A percentile compares a stretch with the other conserved stretches of the same genome.
Conservation (phyloP, 2,329 filamentous ascomycete genomes). For the Fusarium burgessii region DNA sequence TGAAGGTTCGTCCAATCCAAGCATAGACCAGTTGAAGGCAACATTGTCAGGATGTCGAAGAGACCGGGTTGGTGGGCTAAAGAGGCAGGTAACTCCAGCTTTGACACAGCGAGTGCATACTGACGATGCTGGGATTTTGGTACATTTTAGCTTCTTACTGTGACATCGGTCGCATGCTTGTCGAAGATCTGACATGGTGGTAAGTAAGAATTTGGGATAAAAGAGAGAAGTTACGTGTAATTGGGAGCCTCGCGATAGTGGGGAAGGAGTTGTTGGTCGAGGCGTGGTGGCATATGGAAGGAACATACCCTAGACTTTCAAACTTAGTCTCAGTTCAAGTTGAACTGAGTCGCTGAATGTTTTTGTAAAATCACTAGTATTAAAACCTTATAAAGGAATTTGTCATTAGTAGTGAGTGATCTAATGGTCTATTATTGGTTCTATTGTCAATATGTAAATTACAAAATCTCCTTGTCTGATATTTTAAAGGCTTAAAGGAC, state of each 20-base stretch:
- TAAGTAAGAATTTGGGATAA: neutral
- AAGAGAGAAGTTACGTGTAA: neutral
- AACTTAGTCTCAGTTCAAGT: neutral
- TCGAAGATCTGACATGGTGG: slow-evolving; percentile 45
- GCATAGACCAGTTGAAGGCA: slow-evolving; percentile 41
- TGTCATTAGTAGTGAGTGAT: too few species aligned
- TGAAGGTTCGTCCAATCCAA: slow-evolving; percentile 22
- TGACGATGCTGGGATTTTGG: slow-evolving; percentile 52
- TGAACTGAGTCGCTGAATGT: neutral
- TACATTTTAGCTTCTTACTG: slow-evolving; percentile 60
- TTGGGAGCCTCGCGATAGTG: neutral
- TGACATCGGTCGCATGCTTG: slow-evolving; percentile 60
- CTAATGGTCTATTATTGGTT: too few species aligned
- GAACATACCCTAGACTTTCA: slow-evolving; percentile 11
- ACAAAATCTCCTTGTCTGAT: neutral
- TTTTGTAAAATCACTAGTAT: neutral
- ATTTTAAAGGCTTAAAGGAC: too few species aligned
- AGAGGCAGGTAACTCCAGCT: slow-evolving; percentile 55
- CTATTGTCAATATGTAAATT: neutral
- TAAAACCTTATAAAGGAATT: too few species aligned
- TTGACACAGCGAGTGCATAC: slow-evolving; percentile 58
- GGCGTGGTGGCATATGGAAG: neutral
- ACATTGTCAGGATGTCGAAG: slow-evolving; percentile 22
- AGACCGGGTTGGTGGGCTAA: slow-evolving; percentile 54
- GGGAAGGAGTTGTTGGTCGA: neutral